Evolutionary conservation across 2,329 filamentous ascomycete species (phyloP), one percentile per base, ranked within the genome.

Genomic region (Mycosphaerella sp.): DNA sequence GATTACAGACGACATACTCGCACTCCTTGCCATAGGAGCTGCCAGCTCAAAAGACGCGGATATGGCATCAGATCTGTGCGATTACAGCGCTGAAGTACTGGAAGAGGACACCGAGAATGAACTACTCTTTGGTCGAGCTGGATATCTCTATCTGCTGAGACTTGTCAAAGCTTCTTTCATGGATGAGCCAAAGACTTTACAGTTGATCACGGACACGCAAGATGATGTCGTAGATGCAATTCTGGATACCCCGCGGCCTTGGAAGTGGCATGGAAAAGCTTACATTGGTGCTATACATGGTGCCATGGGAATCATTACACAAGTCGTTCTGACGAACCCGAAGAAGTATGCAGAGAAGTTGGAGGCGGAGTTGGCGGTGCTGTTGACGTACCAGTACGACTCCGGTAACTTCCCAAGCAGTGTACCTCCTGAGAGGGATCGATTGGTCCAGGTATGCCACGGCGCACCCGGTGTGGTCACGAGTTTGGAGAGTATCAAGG

Each of bases 231-330:
- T 82, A 21, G 75, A 80, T 34, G 77, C 78, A 38, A 84, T 88
- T 51, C 72, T 88, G 60, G 70, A 73, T 12, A 74, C 75, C 29
- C 72, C 67, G 54, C 75, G 74, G 44, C 77, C 78, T 1, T 88
- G 85, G 85, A 77, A 76, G 58, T 87, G 82, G 80, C 78, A 81
- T 55, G 79, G 78, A 11, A 81, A 80, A 60, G 72, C 73, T 1
- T 86, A 86, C 63, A 73, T 86, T 36, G 86, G 85, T 1, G 81
- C 84, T 4, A 80, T 79, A 0, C 84, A 89, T 64, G 86, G 86
- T 6, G 77, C 80, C 10, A 80, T 87, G 26, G 83, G 85, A 4
- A 87, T 86, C 66, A 76, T 89, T 53, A 83, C 80, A n/a, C 85
- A 89, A 67, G 72, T 87, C 11, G 76, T 86, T 1, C 72, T 81